Base-by-base conservation (phyloP, 1,284 basidiomycete species). In the Phellinidium pouzarii region DNA sequence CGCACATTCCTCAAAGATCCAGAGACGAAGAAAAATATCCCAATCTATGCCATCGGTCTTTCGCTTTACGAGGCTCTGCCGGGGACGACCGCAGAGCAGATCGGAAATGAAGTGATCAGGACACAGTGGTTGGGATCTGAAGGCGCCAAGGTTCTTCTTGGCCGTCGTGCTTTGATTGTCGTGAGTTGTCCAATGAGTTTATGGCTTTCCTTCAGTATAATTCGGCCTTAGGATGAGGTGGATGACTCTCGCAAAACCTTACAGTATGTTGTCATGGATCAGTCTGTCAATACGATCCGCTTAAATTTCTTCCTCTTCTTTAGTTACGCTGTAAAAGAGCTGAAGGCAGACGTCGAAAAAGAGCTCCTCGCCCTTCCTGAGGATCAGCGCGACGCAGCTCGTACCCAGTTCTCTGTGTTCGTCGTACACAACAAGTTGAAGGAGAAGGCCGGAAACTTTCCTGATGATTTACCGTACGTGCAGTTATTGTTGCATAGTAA, bases 361-460 rank as follows among this genome's bases (percentile, higher is more conserved):
- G 90, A 91, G 63, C 73, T 93, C 19, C 61, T 73, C 37, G 69
- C 65, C 2, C 75, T 85, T 54, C 79, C 84, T 4, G 84, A 85
- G 64, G 67, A 74, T 9, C 84, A 93, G 63, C 82, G 88, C 52
- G 83, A 84, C 26, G 77, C 76, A 2, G 70, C 87, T 53, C 79
- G 82, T 56, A 93, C 94, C 40, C 76, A 87, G 66, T 91, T 96
- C 58, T 92, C 80, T 1, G 75, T 95, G 59, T 97, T 96, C 65
- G 93, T 95, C 36, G 94, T 97, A 14, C 93, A 96, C 71, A 95
- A 96, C 76, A 96, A 96, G 72, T 73, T 82, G 58, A 95, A 95
- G 72, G 73, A 76, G 42, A 97, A 97, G 71, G 67, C 83, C 40
- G 91, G 81, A 23, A 68, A 78, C 41, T 69, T 97, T 43, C 88